Percentiles rank a stretch among this genome's conserved stretches.
Conservation (phyloP, 257 asterid genomes). For the Capsicum rhomboideum region DNA sequence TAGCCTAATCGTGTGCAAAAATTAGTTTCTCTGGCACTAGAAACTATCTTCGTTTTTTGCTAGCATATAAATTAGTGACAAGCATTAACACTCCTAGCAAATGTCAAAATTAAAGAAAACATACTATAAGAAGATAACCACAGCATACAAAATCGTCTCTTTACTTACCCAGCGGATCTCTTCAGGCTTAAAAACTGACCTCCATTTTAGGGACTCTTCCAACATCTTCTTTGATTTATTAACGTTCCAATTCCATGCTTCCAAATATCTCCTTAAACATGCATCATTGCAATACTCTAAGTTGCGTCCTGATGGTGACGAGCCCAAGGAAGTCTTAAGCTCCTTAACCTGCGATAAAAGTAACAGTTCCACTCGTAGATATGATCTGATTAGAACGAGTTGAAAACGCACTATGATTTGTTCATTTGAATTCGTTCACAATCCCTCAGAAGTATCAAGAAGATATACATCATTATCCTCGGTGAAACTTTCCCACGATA, state of each 20-base stretch:
- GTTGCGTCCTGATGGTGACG: slow-evolving; percentile 57
- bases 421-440: neutral
- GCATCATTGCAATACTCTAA: slow-evolving; percentile 66
- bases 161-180: slow-evolving; percentile 91
- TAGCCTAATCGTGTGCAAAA: neutral
- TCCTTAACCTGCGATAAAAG: slow-evolving; percentile 50
- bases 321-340: slow-evolving; percentile 54
- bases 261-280: slow-evolving; percentile 78
- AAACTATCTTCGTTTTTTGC: neutral
- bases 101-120: neutral
- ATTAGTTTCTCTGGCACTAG: neutral
- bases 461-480: neutral
- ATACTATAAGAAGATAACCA: neutral
- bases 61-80: neutral
- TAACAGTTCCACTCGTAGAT: neutral
- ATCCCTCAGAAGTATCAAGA: neutral
- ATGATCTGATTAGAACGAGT: neutral
- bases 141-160: neutral
- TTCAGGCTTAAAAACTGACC: slow-evolving; percentile 77
- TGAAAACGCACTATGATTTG: neutral
- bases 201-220: slow-evolving; percentile 89
- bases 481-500: neutral
- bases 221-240: slow-evolving; percentile 88
- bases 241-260: slow-evolving; percentile 77
- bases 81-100: neutral